A percentile compares a stretch with the other conserved stretches of the same genome.
Conservation (phyloP, 192 early-diverging fungal species). For the Podila verticillata region DNA sequence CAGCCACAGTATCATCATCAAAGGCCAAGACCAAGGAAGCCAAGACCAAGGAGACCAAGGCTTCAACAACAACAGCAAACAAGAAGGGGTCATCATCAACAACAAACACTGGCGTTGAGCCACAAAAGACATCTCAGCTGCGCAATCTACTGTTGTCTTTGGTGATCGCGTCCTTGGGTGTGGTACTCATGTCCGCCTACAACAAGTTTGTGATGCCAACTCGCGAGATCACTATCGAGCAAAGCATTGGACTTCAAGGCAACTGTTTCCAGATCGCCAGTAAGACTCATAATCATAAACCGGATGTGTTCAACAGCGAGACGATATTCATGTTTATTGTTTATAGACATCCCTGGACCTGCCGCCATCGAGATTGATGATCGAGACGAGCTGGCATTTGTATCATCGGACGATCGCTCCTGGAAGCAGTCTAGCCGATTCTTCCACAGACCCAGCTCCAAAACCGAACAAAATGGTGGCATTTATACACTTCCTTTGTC, state of each 20-base stretch:
- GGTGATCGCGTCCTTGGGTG: slow-evolving; percentile 24
- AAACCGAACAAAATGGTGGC: slow-evolving; percentile 32
- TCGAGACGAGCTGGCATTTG: slow-evolving; percentile 33
- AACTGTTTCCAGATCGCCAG: slow-evolving; percentile 42
- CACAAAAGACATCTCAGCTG: slow-evolving; percentile 8
- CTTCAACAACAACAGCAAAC: neutral
- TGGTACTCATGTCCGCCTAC: slow-evolving; percentile 29
- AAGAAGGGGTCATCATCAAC: neutral
- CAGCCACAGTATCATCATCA: neutral
- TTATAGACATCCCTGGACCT: slow-evolving; percentile 41
- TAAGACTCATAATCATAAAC: neutral
- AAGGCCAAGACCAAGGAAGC: slow-evolving; percentile 17
- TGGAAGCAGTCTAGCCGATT: slow-evolving; percentile 35
- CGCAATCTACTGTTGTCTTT: slow-evolving; percentile 25
- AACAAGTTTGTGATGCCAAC: slow-evolving; percentile 19
- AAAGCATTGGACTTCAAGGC: slow-evolving; percentile 30
- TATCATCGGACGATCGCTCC: slow-evolving; percentile 45
- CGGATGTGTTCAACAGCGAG: too few relatives aligned
- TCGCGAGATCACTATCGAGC: slow-evolving; percentile 34
- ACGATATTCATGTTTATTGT: neutral
- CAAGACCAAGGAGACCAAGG: neutral
- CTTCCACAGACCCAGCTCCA: slow-evolving; percentile 44
- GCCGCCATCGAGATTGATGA: slow-evolving; percentile 39
- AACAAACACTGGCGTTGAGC: neutral
- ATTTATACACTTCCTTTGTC: slow-evolving; percentile 34